Evolutionary conservation across 176 grass and related monocot species (phyloP).

Genomic region (Oryza glumipatula): DNA sequence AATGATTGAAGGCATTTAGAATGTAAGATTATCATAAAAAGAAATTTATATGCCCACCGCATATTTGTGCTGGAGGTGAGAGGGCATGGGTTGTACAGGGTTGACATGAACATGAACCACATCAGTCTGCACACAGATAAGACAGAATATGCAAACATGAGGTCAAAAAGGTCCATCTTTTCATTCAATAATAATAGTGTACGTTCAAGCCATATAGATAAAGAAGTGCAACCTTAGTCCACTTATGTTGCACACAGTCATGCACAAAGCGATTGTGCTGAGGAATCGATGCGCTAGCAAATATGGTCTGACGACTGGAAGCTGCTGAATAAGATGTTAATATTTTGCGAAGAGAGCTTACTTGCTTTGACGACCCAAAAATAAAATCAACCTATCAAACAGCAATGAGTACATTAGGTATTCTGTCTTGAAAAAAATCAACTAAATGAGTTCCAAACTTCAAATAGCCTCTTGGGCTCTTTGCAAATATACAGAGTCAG

Average conservation of each 20-base stretch:
- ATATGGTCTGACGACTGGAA: conserved; percentile 68
- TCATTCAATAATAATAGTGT: conserved; percentile 26
- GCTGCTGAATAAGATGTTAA: conserved; percentile 76
- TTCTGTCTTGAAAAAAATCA: not conserved
- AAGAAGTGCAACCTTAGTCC: conserved; percentile 72
- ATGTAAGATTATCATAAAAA: not conserved
- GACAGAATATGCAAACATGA: not conserved
- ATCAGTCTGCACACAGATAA: conserved; percentile 60
- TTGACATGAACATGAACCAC: conserved; percentile 93
- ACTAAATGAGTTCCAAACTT: not conserved
- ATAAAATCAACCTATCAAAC: conserved; percentile 86
- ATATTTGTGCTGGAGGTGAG: conserved; percentile 63
- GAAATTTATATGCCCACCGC: conserved; percentile 48
- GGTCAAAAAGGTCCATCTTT: conserved; percentile 28
- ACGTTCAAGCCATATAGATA: not conserved
- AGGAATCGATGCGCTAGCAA: conserved; percentile 94
- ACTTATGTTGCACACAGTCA: conserved; percentile 86
- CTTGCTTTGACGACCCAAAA: conserved; percentile 87
- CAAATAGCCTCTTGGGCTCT: not conserved
- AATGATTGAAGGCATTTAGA: not conserved
- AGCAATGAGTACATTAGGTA: conserved; percentile 2
- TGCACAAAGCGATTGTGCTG: conserved; percentile 94
- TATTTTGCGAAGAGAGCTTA: conserved; percentile 79
- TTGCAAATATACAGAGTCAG: not conserved
- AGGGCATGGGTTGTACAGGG: conserved; percentile 74